Evolutionary conservation across 768 basidiomycete genomes (phyloP).

Genomic region (Lentinus tigrinus): DNA sequence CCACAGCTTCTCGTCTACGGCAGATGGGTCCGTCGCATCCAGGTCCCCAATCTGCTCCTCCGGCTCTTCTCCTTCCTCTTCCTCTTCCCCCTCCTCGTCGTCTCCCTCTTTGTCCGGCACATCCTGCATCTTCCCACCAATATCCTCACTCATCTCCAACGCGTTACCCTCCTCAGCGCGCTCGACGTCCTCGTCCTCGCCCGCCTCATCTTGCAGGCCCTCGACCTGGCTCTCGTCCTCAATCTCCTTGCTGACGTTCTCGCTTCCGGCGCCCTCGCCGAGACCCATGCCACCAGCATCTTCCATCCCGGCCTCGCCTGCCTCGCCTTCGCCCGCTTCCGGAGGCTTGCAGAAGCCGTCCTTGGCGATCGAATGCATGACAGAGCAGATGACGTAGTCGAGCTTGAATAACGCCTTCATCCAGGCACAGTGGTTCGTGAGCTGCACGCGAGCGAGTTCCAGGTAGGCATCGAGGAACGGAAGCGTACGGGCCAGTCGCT

Average conservation of each 20-base stretch:
- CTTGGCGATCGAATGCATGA: constrained; percentile 69
- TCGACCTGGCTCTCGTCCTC: constrained; percentile 97
- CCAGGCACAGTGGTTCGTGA: constrained; percentile 61
- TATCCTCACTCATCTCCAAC: constrained; percentile 89
- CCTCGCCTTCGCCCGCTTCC: constrained; percentile 58
- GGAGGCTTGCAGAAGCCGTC: constrained; percentile 94
- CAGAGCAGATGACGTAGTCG: constrained; percentile 69
- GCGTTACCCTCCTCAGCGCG: constrained; percentile 66
- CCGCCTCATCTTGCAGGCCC: constrained; percentile 73
- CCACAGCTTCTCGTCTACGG: constrained; percentile 97
- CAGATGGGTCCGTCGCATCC: constrained; percentile 77
- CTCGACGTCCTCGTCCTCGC: constrained; percentile 43
- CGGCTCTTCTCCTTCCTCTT: constrained; percentile 56
- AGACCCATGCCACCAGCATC: constrained; percentile 77
- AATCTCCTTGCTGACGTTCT: constrained; percentile 93
- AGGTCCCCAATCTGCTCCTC: constrained; percentile 86
- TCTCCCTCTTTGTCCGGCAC: constrained; percentile 64
- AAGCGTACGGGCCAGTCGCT: constrained; percentile 45
- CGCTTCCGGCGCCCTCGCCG: constrained; percentile 78
- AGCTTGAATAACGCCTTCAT: constrained; percentile 83
- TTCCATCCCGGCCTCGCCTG: constrained; percentile 45
- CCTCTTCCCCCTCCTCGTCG: constrained; percentile 41
- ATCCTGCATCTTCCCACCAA: constrained; percentile 85
- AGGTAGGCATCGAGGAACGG: constrained; percentile 77
- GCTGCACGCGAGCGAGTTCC: constrained; percentile 52